Evolutionary conservation across 2,329 filamentous ascomycete genomes (phyloP).

Genomic region (Stagonosporopsis rhizophila): DNA sequence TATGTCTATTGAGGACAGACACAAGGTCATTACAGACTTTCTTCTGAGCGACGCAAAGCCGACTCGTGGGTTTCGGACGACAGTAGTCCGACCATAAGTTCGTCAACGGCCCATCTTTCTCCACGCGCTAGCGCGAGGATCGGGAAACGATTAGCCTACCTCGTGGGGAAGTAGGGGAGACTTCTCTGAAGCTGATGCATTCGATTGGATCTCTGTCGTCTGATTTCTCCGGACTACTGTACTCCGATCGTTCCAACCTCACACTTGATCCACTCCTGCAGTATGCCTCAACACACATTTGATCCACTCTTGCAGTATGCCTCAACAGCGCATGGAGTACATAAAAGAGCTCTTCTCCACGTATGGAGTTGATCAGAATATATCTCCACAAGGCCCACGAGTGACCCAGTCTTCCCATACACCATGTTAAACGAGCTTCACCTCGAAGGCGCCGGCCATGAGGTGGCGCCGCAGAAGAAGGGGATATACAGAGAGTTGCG

Average conservation of each 20-base stretch:
- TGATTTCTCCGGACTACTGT: constrained; percentile 12
- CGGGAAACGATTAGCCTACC: constrained; percentile 7
- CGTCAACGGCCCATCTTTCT: constrained; percentile 12
- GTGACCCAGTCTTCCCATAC: background rate
- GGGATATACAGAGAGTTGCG: constrained; percentile 30
- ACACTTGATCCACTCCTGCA: no score
- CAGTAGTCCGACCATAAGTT: constrained; percentile 25
- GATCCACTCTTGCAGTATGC: no score
- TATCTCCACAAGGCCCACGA: background rate
- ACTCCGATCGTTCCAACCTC: constrained; percentile 21
- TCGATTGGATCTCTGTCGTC: background rate
- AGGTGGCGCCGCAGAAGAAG: constrained; percentile 16
- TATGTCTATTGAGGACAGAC: constrained; percentile 2
- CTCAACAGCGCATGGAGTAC: constrained; percentile 3
- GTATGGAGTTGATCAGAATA: background rate
- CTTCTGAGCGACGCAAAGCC: background rate
- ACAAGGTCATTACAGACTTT: background rate
- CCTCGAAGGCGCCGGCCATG: constrained; percentile 10
- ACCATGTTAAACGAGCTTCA: constrained; percentile 17
- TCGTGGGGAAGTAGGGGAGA: constrained; percentile 13
- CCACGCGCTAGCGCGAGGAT: constrained; percentile 13
- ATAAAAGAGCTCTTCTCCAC: constrained; percentile 2
- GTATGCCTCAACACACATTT: no score
- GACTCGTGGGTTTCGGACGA: constrained; percentile 28
- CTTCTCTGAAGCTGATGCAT: background rate